Evolutionary conservation across 441 rosid genomes (phyloP).

Genomic region (Erysimum cheiri): DNA sequence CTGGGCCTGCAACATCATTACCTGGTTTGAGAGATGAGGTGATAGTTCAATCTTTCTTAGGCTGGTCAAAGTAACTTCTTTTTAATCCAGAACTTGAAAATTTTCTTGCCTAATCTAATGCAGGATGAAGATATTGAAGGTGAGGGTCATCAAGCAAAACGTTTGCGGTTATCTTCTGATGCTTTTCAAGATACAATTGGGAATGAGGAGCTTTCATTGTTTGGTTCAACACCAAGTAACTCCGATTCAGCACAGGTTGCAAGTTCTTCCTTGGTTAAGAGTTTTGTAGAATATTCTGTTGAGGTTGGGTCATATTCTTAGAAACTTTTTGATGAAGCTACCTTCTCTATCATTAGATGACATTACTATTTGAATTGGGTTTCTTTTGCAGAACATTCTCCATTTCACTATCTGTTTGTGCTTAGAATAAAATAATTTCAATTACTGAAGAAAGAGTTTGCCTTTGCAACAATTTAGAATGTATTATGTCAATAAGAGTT

Average conservation of each 20-base stretch:
- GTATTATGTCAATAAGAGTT: slow-evolving; percentile 32
- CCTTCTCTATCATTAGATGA: slow-evolving; percentile 25
- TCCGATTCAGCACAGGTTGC: slow-evolving; percentile 90
- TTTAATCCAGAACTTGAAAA: slow-evolving; percentile 22
- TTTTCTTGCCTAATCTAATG: slow-evolving; percentile 30
- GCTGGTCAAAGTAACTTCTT: slow-evolving; percentile 28
- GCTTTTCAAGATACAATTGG: slow-evolving; percentile 87
- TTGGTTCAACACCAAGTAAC: slow-evolving; percentile 78
- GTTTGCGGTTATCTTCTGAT: slow-evolving; percentile 86
- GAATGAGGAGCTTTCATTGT: slow-evolving; percentile 94
- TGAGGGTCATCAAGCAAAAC: slow-evolving; percentile 76
- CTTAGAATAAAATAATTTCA: neutral
- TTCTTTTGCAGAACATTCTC: slow-evolving; percentile 23
- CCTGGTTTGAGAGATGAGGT: slow-evolving; percentile 92
- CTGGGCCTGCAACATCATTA: slow-evolving; percentile 66
- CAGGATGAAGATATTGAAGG: slow-evolving; percentile 98
- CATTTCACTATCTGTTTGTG: slow-evolving; percentile 21
- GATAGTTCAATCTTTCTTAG: slow-evolving; percentile 31
- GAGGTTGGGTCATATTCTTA: slow-evolving; percentile 26
- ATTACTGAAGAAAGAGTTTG: slow-evolving; percentile 6
- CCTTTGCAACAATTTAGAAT: slow-evolving; percentile 21
- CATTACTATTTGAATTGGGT: slow-evolving; percentile 24
- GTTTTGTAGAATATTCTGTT: slow-evolving; percentile 31
- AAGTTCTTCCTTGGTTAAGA: slow-evolving; percentile 34
- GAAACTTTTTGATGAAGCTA: slow-evolving; percentile 22